Percentiles rank a stretch among this genome's conserved stretches.
phyloP scores from a whole-genome alignment of 768 basidiomycete genomes.

The Xanthoconium purpureum region DNA sequence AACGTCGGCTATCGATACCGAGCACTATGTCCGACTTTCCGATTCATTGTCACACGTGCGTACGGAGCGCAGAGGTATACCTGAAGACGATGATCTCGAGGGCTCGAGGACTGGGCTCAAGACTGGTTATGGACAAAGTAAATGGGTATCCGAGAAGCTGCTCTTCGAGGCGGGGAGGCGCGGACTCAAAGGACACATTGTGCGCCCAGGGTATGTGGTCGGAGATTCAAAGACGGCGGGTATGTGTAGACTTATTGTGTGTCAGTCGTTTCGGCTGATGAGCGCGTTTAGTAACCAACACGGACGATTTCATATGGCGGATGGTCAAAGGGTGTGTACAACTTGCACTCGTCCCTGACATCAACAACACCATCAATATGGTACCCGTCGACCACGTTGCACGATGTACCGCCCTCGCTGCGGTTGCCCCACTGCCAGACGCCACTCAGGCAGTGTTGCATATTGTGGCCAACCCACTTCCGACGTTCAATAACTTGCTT shows the following conservation, averaged over 20 bases:
- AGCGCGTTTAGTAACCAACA: slow-evolving; percentile 77
- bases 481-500: slow-evolving; percentile 87
- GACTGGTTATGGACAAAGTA: slow-evolving; percentile 95
- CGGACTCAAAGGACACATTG: slow-evolving; percentile 79
- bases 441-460: slow-evolving; percentile 65
- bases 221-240: slow-evolving; percentile 88
- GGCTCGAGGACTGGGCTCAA: slow-evolving; percentile 72
- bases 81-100: slow-evolving; percentile 86
- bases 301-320: slow-evolving; percentile 98
- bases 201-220: slow-evolving; percentile 95
- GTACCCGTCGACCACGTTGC: slow-evolving; percentile 97
- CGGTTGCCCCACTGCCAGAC: slow-evolving; percentile 53
- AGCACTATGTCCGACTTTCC: slow-evolving; percentile 84
- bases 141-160: slow-evolving; percentile 97
- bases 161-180: slow-evolving; percentile 87
- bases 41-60: slow-evolving; percentile 53
- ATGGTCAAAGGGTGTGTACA: slow-evolving; percentile 98
- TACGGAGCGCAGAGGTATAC: slow-evolving; percentile 59
- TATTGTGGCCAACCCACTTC: slow-evolving; percentile 79
- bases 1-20: slow-evolving; percentile 91
- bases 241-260: slow-evolving; percentile 33
- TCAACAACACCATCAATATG: slow-evolving; percentile 98
- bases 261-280: slow-evolving; percentile 2
- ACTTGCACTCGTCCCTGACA: slow-evolving; percentile 93
- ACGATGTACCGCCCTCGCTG: slow-evolving; percentile 70